Evolutionary conservation across 176 grass and related monocot species (phyloP), one percentile per base, ranked within the genome.

Genomic region (Phoenix dactylifera): DNA sequence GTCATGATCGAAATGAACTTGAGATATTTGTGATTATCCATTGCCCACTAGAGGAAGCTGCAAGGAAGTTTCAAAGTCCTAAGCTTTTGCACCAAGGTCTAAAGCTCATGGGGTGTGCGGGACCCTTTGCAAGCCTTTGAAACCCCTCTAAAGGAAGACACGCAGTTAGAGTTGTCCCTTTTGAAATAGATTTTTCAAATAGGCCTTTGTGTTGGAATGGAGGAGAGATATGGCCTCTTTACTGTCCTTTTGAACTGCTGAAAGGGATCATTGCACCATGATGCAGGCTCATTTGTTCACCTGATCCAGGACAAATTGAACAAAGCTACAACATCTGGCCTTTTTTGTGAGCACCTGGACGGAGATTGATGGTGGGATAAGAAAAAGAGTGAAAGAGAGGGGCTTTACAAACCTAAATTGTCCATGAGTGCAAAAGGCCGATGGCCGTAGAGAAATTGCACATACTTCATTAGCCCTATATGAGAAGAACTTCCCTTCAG

Each of bases 211-310:
- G 18, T 55, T 55, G 53, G 57, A 59, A 24, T 16, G 57, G 16
- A 24, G n/a, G 16, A 60, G 58, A 32, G 58, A 10, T 15, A 60
- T 53, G 44, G 24, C 22, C 52, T 70, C 62, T 70, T 63, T 51
- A 57, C 29, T 48, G 23, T 55, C 52, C 20, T 56, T 79, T 72
- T 80, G 76, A 72, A 76, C 59, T 73, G 64, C 72, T 69, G 49
- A 63, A 73, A 68, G 71, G 68, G 63, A 77, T 81, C 74, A 86
- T 86, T 81, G 64, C 66, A 77, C 64, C 83, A 86, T 74, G 63
- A 81, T 71, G 66, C 64, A 52, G 58, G 58, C 74, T 77, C 58
- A 67, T 81, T 61, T 86, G 83, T 73, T 63, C 49, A 74, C 62
- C 44, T 60, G 50, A 56, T 56, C 54, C 58, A 51, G 62, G 64